These are phyloP conservation scores for Fusarium nanum DNA, from an alignment of 2,329 filamentous ascomycete species.

Conservation along the genomic window DNA sequence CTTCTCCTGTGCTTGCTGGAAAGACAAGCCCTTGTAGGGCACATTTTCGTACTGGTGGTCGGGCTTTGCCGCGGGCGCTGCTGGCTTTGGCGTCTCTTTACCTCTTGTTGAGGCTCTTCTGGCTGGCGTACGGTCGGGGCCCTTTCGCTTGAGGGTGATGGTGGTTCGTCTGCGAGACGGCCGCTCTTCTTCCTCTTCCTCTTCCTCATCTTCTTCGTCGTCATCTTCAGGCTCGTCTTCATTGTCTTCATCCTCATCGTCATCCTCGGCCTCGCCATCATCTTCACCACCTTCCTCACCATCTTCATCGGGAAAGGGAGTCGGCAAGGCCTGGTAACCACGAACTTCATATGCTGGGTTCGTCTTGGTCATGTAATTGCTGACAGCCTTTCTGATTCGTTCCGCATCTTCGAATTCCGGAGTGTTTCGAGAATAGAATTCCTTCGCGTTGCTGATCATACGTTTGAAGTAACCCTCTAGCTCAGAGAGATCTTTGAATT, in stretches of 20 bases:
- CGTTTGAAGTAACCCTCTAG: conserved; percentile 89
- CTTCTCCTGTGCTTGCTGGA: conserved; percentile 89
- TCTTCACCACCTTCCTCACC: conserved; percentile 48
- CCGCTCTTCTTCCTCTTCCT: conserved; percentile 47
- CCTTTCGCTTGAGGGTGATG: conserved; percentile 55
- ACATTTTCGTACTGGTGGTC: conserved; percentile 66
- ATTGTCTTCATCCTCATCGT: conserved; percentile 48
- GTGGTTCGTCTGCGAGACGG: conserved; percentile 53
- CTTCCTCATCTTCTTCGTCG: conserved; percentile 49
- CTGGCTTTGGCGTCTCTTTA: conserved; percentile 51
- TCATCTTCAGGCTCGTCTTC: conserved; percentile 48
- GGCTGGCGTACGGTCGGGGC: conserved; percentile 51
- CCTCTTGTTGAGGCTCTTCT: conserved; percentile 49
- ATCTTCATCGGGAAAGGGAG: conserved; percentile 65
- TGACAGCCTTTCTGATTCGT: conserved; percentile 84
- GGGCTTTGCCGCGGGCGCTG: conserved; percentile 56
- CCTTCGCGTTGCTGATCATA: conserved; percentile 88
- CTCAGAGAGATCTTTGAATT: conserved; percentile 77
- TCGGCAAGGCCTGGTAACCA: conserved; percentile 76
- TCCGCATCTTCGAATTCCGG: conserved; percentile 85
- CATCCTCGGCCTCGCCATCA: conserved; percentile 51
- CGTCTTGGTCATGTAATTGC: conserved; percentile 86
- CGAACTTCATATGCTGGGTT: conserved; percentile 83
- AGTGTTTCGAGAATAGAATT: conserved; percentile 80
- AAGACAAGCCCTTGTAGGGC: conserved; percentile 77